These are phyloP conservation scores for Saccharomycopsis olivae DNA, from an alignment of 805 yeast species.

Conservation along the genomic window DNA sequence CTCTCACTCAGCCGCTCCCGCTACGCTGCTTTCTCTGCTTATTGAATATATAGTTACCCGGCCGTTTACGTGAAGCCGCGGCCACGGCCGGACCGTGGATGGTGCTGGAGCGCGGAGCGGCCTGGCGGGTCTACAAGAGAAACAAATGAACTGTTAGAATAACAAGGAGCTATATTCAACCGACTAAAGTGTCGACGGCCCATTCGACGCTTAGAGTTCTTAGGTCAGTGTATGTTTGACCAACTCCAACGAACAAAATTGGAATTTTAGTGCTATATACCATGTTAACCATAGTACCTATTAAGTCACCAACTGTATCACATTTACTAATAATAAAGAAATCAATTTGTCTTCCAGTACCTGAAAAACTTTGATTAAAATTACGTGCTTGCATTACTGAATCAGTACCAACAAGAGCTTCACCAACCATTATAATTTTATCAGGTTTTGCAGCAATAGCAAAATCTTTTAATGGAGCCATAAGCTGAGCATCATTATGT, in stretches of 20 bases:
- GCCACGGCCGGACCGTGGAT: too few relatives aligned
- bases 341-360: constrained; percentile 68
- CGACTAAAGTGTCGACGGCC: constrained; percentile 79
- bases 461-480: constrained; percentile 92
- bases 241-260: constrained; percentile 89
- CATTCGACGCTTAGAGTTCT: constrained; percentile 83
- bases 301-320: constrained; percentile 94
- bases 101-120: too few relatives aligned
- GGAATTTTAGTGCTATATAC: constrained; percentile 95
- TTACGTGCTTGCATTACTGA: constrained; percentile 92
- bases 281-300: constrained; percentile 96
- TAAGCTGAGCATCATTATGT: constrained; percentile 85
- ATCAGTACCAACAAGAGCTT: constrained; percentile 95
- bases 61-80: too few relatives aligned
- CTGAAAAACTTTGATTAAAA: constrained; percentile 80
- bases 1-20: too few relatives aligned
- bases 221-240: constrained; percentile 92
- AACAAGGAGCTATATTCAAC: not conserved
- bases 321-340: constrained; percentile 90
- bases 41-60: too few relatives aligned
- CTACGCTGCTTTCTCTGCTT: too few relatives aligned
- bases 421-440: constrained; percentile 97
- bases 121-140: too few relatives aligned
- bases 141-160: too few relatives aligned
- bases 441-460: constrained; percentile 95